A percentile compares a stretch with the other conserved stretches of the same genome.
Conservation (phyloP, 306 rosid species). For the Cicer chorassanicum region DNA sequence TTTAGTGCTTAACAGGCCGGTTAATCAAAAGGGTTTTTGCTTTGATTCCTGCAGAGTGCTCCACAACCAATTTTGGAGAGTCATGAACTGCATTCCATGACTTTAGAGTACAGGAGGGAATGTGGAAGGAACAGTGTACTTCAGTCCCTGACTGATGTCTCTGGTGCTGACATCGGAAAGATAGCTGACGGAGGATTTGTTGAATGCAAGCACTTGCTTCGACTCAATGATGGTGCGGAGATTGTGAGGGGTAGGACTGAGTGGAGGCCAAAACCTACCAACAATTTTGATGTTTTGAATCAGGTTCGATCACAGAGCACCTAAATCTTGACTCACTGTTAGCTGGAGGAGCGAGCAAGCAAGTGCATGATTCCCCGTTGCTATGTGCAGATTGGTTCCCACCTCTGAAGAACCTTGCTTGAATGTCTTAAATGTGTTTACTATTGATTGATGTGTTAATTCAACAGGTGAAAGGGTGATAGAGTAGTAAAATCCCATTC, state of each 20-base stretch:
- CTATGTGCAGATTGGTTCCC: constrained; percentile 37
- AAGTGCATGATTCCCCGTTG: not conserved
- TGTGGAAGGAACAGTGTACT: constrained; percentile 89
- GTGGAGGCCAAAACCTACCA: constrained; percentile 75
- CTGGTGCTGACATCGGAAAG: constrained; percentile 57
- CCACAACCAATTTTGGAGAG: constrained; percentile 87
- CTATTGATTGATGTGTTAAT: constrained; percentile 35
- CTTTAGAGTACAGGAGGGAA: constrained; percentile 93
- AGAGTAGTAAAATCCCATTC: constrained; percentile 41
- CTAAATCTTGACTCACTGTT: constrained; percentile 27
- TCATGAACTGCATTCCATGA: constrained; percentile 68
- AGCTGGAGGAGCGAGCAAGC: constrained; percentile 33
- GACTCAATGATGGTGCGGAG: constrained; percentile 77
- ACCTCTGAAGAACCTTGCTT: constrained; percentile 50
- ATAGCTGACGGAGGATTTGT: constrained; percentile 52
- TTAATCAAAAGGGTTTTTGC: constrained; percentile 25
- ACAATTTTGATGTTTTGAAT: constrained; percentile 51
- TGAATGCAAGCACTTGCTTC: constrained; percentile 90
- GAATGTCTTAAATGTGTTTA: constrained; percentile 34
- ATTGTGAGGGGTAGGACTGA: constrained; percentile 90
- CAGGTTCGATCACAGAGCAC: constrained; percentile 55
- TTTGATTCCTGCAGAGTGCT: constrained; percentile 74
- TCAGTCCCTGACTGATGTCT: constrained; percentile 70
- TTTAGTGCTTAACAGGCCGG: not conserved
- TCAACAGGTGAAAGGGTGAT: constrained; percentile 21